Conservation (phyloP, 1,284 basidiomycete species). For the Austropuccinia psidii region DNA sequence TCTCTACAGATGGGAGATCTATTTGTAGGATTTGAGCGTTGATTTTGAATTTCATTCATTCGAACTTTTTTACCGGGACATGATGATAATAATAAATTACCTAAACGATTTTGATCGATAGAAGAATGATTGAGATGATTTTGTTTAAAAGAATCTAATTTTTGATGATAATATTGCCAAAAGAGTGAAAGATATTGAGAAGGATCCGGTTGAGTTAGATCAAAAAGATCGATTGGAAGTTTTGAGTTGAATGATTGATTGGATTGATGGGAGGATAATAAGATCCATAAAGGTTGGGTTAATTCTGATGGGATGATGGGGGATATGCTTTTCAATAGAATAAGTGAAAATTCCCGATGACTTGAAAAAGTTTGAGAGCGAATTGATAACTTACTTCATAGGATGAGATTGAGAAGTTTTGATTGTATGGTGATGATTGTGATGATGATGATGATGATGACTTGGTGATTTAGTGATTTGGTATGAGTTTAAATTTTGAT, state of each 20-base stretch:
- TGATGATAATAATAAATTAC: conserved; percentile 82
- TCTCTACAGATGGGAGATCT: conserved; percentile 77
- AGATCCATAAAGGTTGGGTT: background rate
- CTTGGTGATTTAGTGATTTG: background rate
- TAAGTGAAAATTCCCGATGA: background rate
- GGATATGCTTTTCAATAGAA: conserved; percentile 10
- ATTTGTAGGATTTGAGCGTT: conserved; percentile 52
- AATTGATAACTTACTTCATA: background rate
- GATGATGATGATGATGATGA: background rate
- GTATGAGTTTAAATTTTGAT: background rate
- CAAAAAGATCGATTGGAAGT: conserved; percentile 21
- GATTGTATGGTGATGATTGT: background rate
- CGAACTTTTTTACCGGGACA: conserved; percentile 97
- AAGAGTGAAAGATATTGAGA: background rate
- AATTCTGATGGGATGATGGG: conserved; percentile 28
- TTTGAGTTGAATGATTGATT: too few species aligned
- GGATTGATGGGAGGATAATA: background rate
- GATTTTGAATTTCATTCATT: conserved; percentile 50
- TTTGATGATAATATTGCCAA: conserved; percentile 20
- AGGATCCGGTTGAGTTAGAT: conserved; percentile 16
- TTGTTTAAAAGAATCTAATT: background rate
- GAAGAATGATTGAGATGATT: background rate
- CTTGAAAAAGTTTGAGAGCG: background rate
- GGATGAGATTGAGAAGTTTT: conserved; percentile 28
- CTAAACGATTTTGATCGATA: conserved; percentile 51